These are phyloP conservation scores for Auricularia cornea DNA, from an alignment of 768 basidiomycete genomes.

Conservation along the genomic window DNA sequence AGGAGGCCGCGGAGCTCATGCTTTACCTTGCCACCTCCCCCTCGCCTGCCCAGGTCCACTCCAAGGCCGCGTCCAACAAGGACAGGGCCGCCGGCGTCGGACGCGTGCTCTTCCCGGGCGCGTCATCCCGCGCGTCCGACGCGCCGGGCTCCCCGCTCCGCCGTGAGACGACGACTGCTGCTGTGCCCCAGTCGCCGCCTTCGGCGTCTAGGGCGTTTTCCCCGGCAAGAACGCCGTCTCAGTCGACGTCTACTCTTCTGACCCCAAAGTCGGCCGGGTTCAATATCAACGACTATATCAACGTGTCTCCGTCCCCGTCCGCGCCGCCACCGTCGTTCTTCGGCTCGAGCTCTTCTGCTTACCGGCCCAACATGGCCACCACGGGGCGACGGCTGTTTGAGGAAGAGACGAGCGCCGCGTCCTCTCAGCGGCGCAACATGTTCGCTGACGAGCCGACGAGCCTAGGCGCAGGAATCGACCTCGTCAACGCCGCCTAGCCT, in stretches of 20 bases:
- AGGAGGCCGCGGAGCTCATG: slow-evolving; percentile 82
- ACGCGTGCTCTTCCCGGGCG: slow-evolving; percentile 5
- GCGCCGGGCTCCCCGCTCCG: background rate
- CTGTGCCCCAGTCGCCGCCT: background rate
- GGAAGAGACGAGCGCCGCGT: background rate
- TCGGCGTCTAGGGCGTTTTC: background rate
- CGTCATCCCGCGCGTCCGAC: background rate
- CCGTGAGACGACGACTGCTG: background rate
- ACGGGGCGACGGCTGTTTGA: background rate
- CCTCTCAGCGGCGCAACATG: background rate
- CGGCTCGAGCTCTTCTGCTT: background rate
- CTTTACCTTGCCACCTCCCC: slow-evolving; percentile 79
- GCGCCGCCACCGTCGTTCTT: background rate
- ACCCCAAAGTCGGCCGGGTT: slow-evolving; percentile 24
- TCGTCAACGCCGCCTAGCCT: background rate
- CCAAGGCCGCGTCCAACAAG: slow-evolving; percentile 5
- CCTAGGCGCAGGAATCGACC: background rate
- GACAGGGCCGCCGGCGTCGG: background rate
- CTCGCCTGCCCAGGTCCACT: slow-evolving; percentile 44
- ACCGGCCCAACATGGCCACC: background rate
- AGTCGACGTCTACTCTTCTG: background rate
- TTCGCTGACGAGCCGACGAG: background rate
- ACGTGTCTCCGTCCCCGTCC: slow-evolving; percentile 41
- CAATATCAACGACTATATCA: slow-evolving; percentile 64
- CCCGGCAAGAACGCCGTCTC: background rate